phyloP scores from a whole-genome alignment of 306 rosid species.

The Vicia sativa region DNA sequence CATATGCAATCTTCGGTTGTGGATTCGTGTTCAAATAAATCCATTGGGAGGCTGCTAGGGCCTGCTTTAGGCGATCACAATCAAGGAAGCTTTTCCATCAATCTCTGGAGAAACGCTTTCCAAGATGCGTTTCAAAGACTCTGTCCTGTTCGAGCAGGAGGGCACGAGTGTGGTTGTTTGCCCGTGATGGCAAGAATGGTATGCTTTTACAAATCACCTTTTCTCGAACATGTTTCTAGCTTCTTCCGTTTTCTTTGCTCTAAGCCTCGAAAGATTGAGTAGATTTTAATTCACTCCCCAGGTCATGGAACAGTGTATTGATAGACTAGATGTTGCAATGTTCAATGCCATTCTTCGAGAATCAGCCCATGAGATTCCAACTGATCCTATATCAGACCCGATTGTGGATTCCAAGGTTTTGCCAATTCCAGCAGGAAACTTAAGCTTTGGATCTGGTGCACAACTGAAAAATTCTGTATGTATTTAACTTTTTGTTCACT shows the following conservation, averaged over 20 bases:
- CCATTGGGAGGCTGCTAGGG: conserved; percentile 60
- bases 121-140: conserved; percentile 86
- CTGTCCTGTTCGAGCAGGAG: conserved; percentile 96
- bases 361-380: conserved; percentile 91
- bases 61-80: conserved; percentile 84
- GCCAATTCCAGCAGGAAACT: conserved; percentile 94
- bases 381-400: conserved; percentile 97
- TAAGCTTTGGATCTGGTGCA: conserved; percentile 99
- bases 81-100: conserved; percentile 84
- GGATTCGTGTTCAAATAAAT: conserved; percentile 47
- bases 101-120: conserved; percentile 84
- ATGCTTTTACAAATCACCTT: conserved; percentile 29
- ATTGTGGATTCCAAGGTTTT: conserved; percentile 86
- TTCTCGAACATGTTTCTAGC: conserved; percentile 10
- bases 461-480: conserved; percentile 92
- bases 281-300: conserved; percentile 43
- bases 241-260: conserved; percentile 29
- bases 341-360: conserved; percentile 96
- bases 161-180: conserved; percentile 97
- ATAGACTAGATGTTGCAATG: conserved; percentile 94
- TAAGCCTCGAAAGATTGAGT: conserved; percentile 32
- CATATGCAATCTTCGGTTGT: conserved; percentile 75
- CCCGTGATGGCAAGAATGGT: conserved; percentile 89
- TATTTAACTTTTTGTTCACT: neutral
- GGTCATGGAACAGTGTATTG: conserved; percentile 90